Percentiles rank a stretch among this genome's conserved stretches.
phyloP scores from a whole-genome alignment of 1,284 basidiomycete genomes.

The Ustilago cynodontis region DNA sequence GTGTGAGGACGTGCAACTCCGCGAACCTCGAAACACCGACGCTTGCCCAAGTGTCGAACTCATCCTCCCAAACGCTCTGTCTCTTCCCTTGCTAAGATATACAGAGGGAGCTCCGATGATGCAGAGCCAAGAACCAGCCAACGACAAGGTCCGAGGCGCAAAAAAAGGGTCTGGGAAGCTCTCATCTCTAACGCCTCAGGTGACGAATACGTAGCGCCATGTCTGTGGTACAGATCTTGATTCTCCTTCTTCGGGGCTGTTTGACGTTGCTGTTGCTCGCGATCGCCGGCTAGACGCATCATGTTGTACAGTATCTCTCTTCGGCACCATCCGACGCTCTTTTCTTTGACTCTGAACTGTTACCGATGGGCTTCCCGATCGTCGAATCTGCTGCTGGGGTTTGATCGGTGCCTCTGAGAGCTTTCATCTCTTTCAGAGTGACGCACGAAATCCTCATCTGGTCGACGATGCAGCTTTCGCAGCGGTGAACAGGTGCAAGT shows the following conservation, averaged over 20 bases:
- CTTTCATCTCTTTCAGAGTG: too few species aligned
- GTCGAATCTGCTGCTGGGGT: too few species aligned
- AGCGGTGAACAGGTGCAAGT: too few species aligned
- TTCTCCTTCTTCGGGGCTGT: not conserved
- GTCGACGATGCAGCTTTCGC: too few species aligned
- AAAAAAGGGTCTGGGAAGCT: not conserved
- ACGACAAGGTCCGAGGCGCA: not conserved
- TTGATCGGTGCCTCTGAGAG: too few species aligned
- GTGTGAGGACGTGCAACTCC: not conserved
- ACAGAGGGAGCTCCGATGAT: too few species aligned
- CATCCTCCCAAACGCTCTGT: too few species aligned
- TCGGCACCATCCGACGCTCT: not conserved
- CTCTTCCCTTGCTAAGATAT: too few species aligned
- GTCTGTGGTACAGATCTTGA: not conserved
- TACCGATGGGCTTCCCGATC: too few species aligned
- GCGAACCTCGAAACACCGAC: not conserved
- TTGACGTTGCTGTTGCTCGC: conserved; percentile 1
- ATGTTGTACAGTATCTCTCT: not conserved
- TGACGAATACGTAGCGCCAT: not conserved
- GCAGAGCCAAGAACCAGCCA: too few species aligned
- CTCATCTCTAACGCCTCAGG: not conserved
- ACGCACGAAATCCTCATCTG: too few species aligned
- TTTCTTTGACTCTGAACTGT: not conserved
- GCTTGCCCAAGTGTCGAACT: not conserved
- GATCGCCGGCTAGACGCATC: not conserved